Evolutionary conservation across 805 yeast genomes (phyloP).

Genomic region (Clavispora asparagi): DNA sequence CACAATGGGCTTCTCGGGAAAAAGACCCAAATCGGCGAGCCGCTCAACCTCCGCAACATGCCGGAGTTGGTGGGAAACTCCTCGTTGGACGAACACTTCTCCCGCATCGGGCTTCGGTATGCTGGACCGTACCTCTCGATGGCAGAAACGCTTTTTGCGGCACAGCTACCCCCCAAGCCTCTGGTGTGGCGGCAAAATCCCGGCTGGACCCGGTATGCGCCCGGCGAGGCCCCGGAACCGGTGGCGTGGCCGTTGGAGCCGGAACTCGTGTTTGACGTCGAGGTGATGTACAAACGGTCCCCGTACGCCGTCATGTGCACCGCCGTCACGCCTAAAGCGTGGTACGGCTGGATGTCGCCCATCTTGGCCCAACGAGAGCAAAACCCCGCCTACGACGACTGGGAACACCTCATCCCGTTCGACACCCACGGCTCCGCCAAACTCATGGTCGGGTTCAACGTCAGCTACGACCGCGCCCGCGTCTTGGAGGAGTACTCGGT

Average conservation of each 20-base stretch:
- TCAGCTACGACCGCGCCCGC: conserved; percentile 86
- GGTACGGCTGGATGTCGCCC: conserved; percentile 97
- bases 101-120: conserved; percentile 55
- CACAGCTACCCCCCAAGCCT: conserved; percentile 42
- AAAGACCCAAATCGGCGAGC: conserved; percentile 55
- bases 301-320: conserved; percentile 76
- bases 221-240: conserved; percentile 44
- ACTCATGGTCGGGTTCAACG: conserved; percentile 83
- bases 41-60: conserved; percentile 50
- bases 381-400: conserved; percentile 25
- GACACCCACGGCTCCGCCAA: conserved; percentile 44
- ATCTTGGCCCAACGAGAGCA: conserved; percentile 52
- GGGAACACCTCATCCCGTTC: conserved; percentile 73
- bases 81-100: conserved; percentile 82
- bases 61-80: conserved; percentile 69
- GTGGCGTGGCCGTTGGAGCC: conserved; percentile 72
- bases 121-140: conserved; percentile 56
- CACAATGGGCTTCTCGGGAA: conserved; percentile 71
- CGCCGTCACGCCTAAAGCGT: conserved; percentile 69
- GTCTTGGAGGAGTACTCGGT: conserved; percentile 78
- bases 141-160: conserved; percentile 39
- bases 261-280: conserved; percentile 82
- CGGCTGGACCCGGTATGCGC: conserved; percentile 80
- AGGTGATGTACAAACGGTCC: conserved; percentile 71
- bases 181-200: conserved; percentile 49